Evolutionary conservation across 306 rosid genomes (phyloP).

Genomic region (Vicia faba): DNA sequence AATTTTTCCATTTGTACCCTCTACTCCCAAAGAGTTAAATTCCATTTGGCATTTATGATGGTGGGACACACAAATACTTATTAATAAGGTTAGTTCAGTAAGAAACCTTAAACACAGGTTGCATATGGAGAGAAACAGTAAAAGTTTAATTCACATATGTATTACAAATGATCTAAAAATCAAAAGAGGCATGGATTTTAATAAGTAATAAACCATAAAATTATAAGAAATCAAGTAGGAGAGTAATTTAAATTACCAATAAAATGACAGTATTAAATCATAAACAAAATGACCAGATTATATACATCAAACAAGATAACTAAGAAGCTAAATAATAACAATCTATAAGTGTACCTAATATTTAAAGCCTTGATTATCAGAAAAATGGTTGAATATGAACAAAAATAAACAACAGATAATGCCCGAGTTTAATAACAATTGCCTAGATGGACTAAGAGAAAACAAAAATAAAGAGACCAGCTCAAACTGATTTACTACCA

Average conservation of each 20-base stretch:
- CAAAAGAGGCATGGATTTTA: not conserved
- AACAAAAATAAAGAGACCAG: not conserved
- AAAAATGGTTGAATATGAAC: conserved; percentile 3
- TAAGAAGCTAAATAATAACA: not conserved
- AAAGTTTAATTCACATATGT: conserved; percentile 3
- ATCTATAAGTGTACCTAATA: not conserved
- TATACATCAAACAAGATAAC: not conserved
- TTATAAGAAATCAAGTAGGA: not conserved
- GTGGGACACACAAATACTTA: no score
- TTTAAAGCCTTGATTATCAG: not conserved
- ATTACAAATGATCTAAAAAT: not conserved
- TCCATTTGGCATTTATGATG: no score
- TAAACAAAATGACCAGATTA: no score
- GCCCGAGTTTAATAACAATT: not conserved
- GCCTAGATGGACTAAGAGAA: not conserved
- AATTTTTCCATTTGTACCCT: no score
- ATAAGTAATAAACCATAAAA: conserved; percentile 2
- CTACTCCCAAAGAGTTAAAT: no score
- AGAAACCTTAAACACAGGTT: not conserved
- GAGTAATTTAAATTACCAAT: not conserved
- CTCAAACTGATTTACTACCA: not conserved
- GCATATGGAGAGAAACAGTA: not conserved
- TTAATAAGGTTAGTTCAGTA: no score
- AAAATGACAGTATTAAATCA: not conserved
- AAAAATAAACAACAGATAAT: not conserved